Percentiles rank a stretch among this genome's conserved stretches.
phyloP scores from a whole-genome alignment of 2,329 filamentous ascomycete species.

The Talaromyces pinophilus region DNA sequence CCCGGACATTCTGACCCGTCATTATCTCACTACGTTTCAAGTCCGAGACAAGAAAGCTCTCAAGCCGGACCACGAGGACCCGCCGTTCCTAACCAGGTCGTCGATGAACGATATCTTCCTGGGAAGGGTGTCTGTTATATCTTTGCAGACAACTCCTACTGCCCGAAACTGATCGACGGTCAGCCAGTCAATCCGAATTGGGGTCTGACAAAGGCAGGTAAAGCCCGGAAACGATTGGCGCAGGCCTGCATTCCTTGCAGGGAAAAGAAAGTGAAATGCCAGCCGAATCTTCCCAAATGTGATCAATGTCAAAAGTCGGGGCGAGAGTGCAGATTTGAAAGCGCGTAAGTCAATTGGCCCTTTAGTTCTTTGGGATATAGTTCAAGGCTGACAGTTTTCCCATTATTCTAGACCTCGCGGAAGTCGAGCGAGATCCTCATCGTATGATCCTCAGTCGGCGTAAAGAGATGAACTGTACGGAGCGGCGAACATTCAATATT shows the following conservation, averaged over 20 bases:
- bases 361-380: not conserved
- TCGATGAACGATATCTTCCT: constrained; percentile 55
- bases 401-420: constrained; percentile 35
- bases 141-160: constrained; percentile 81
- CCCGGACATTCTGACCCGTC: constrained; percentile 11
- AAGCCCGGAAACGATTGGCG: constrained; percentile 84
- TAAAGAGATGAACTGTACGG: not conserved
- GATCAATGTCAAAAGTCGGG: constrained; percentile 92
- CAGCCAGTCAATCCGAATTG: constrained; percentile 86
- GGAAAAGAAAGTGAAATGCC: constrained; percentile 97
- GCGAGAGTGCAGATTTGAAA: constrained; percentile 79
- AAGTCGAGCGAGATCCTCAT: constrained; percentile 21
- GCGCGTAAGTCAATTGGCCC: constrained; percentile 64
- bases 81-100: constrained; percentile 36
- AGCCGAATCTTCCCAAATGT: constrained; percentile 83
- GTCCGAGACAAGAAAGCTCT: constrained; percentile 21
- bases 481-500: not conserved
- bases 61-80: constrained; percentile 26
- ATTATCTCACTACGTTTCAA: constrained; percentile 2
- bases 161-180: constrained; percentile 80
- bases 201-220: constrained; percentile 92
- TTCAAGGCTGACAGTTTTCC: not conserved
- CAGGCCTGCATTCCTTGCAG: constrained; percentile 92
- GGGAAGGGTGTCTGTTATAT: constrained; percentile 82
- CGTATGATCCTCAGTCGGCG: constrained; percentile 21